These are phyloP conservation scores for Colletotrichum graminicola DNA, from an alignment of 2,329 filamentous ascomycete species.

Conservation along the genomic window DNA sequence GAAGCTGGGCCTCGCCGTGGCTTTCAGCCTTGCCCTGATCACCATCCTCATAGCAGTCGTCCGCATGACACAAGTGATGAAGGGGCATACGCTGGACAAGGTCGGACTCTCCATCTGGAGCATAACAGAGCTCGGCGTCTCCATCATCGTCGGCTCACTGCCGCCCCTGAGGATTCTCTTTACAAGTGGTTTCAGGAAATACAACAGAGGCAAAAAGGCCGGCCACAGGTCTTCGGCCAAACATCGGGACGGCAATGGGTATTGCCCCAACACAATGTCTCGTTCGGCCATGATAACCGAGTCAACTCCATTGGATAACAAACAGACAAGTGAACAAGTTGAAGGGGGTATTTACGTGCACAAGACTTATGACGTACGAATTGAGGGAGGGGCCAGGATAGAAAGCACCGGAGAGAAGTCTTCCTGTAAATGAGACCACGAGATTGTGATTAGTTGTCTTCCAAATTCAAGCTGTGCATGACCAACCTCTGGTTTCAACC, in stretches of 20 bases:
- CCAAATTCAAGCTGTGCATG: too few relatives aligned
- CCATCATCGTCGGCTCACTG: constrained; percentile 44
- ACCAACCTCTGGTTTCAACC: neutral
- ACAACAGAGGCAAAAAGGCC: constrained; percentile 25
- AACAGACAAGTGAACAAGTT: constrained; percentile 37
- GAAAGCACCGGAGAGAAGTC: neutral
- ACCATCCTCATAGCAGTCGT: constrained; percentile 44
- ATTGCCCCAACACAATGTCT: constrained; percentile 8
- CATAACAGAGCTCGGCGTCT: constrained; percentile 26
- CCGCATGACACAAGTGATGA: constrained; percentile 45
- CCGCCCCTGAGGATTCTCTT: constrained; percentile 44
- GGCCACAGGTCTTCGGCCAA: constrained; percentile 7
- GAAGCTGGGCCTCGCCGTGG: constrained; percentile 43
- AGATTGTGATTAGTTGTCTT: neutral
- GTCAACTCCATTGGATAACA: constrained; percentile 42
- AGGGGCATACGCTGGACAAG: constrained; percentile 41
- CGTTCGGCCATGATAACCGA: constrained; percentile 34
- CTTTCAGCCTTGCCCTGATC: constrained; percentile 44
- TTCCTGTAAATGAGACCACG: neutral
- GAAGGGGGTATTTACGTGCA: constrained; percentile 42
- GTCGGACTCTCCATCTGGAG: constrained; percentile 42
- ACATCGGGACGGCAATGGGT: neutral
- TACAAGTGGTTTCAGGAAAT: constrained; percentile 34
- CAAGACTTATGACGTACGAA: constrained; percentile 36
- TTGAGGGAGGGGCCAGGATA: constrained; percentile 9